Evolutionary conservation across 192 early-diverging fungal species (phyloP).

Genomic region (Backusella parvicylindrica): DNA sequence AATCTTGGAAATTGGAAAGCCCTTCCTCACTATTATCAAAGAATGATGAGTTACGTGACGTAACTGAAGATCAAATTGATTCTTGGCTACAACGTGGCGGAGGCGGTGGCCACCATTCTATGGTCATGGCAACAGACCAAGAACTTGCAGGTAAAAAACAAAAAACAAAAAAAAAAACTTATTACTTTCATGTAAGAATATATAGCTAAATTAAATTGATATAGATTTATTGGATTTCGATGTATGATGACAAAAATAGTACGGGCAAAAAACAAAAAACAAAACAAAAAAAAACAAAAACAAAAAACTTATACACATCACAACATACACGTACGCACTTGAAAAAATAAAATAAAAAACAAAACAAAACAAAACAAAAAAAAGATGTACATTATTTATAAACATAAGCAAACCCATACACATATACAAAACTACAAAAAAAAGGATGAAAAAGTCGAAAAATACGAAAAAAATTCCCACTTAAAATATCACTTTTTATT

Average conservation of each 20-base stretch:
- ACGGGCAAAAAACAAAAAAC: neutral
- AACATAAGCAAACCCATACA: neutral
- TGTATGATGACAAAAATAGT: neutral
- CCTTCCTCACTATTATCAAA: neutral
- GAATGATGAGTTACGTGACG: neutral
- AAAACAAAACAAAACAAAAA: neutral
- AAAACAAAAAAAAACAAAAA: neutral
- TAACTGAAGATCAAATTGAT: slow-evolving; percentile 12
- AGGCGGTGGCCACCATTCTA: neutral
- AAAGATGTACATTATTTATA: slow-evolving; percentile 4
- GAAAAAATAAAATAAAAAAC: neutral
- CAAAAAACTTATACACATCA: neutral
- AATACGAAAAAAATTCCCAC: neutral
- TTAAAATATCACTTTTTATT: neutral
- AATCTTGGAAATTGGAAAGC: neutral
- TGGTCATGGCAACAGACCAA: slow-evolving; percentile 13
- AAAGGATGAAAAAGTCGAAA: neutral
- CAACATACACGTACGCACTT: neutral
- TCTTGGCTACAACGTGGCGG: slow-evolving; percentile 14
- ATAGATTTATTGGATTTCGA: slow-evolving; percentile 4
- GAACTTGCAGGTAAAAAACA: slow-evolving; percentile 10
- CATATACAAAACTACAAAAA: neutral
- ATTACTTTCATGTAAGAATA: neutral
- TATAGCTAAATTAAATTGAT: neutral
- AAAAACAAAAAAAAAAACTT: neutral